Base-by-base conservation (phyloP, 2,329 filamentous ascomycete genomes). In the Ophiostoma sp. region DNA sequence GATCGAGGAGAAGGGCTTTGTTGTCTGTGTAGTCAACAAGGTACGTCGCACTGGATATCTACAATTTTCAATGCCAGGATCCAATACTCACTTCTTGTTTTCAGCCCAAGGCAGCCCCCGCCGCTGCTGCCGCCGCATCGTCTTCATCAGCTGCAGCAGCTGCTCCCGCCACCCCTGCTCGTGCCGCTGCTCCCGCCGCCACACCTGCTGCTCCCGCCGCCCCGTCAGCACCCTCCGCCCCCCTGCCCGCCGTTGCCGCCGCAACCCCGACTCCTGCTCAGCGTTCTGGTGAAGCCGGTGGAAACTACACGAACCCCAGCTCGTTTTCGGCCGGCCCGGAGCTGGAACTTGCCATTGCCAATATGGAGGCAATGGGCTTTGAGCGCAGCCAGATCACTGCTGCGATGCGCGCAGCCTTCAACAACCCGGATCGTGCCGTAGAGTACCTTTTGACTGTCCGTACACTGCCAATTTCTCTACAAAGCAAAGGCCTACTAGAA, bases 1-100 rank as follows among this genome's bases (percentile, higher is more conserved):
- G 81, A 98, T 99, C 72, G 94, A 99, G 81, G 95, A 98, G 85
- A 99, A 98, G 85, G 95, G 95, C 49, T 99, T 98, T 78, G 93
- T 99, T 75, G 95, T 99, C 70, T 99, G 95, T 82, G 97, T 99
- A 88, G 89, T 96, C 75, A 92, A 92, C 77, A 98, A 98, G 91
- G 93, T 96, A 82, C 67, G 69, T 12, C 14, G 27, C 27, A 27
- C 27, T 27, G 27, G 27, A 27, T 14, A 42, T 41, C 55, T 14
- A 60, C 1, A 5, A 14, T 27, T 8, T 9, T 45, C 2, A 45
- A 12, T 27, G 27, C 27, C 27, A 27, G 27, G 27, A 27, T 27
- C n/a, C n/a, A 38, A 11, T 6, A 38, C 55, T 38, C 1, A 60
- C 11, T 11, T 14, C n/a, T 60, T 7, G 12, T 55, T 5, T 27